Evolutionary conservation across 805 yeast genomes (phyloP).

Genomic region (Metschnikowia bowlesiae): DNA sequence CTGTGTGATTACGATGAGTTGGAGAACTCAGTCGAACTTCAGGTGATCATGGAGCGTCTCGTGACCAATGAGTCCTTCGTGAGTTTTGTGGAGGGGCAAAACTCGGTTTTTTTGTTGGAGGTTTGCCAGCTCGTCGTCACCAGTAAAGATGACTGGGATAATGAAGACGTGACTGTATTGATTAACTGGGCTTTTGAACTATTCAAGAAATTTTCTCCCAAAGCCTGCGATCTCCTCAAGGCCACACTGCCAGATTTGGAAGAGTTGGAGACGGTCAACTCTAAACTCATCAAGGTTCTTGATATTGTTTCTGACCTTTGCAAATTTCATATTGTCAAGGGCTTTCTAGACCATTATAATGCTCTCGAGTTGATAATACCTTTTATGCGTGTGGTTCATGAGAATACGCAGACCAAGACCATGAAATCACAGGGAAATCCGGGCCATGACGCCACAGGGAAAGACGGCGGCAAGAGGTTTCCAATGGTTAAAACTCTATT

Average conservation of each 20-base stretch:
- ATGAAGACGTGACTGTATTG: slow-evolving; percentile 32
- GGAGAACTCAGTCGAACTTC: slow-evolving; percentile 1
- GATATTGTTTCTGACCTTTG: slow-evolving; percentile 43
- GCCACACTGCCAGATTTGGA: neutral
- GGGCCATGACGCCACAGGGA: slow-evolving; percentile 2
- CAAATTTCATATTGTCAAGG: slow-evolving; percentile 36
- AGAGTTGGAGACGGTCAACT: slow-evolving; percentile 11
- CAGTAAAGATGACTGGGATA: slow-evolving; percentile 39
- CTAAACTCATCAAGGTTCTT: slow-evolving; percentile 22
- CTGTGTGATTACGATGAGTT: slow-evolving; percentile 2
- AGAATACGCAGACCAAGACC: slow-evolving; percentile 23
- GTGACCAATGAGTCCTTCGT: slow-evolving; percentile 7
- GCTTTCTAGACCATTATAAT: slow-evolving; percentile 39
- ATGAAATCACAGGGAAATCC: neutral
- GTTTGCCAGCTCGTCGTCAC: slow-evolving; percentile 26
- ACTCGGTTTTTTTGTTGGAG: neutral
- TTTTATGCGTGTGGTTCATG: slow-evolving; percentile 39
- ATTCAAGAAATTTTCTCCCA: slow-evolving; percentile 17
- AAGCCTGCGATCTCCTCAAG: slow-evolving; percentile 14
- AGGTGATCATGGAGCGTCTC: slow-evolving; percentile 3
- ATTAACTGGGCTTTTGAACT: slow-evolving; percentile 40
- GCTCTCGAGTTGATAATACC: slow-evolving; percentile 31
- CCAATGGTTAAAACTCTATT: slow-evolving; percentile 65
- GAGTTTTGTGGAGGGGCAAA: neutral
- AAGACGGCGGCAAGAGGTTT: slow-evolving; percentile 26